Percentiles rank a stretch among this genome's conserved stretches.
phyloP scores from a whole-genome alignment of 805 yeast genomes.

The Hanseniaspora singularis region DNA sequence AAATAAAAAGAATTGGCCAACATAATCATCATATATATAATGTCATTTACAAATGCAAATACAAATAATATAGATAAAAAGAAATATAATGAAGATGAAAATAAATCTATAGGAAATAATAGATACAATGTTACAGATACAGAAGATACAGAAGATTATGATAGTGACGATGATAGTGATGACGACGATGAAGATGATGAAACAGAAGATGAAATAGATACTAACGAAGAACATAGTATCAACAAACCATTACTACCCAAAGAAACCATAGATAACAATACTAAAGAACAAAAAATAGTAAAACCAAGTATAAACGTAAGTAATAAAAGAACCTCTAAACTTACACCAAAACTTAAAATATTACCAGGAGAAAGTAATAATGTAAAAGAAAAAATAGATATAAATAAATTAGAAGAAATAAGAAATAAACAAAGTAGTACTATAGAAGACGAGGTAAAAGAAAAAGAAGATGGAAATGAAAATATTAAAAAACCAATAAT shows the following conservation, averaged over 20 bases:
- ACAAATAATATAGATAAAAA: too few relatives aligned
- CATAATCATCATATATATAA: too few relatives aligned
- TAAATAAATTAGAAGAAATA: slow-evolving; percentile 30
- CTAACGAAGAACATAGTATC: background rate
- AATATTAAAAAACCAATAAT: background rate
- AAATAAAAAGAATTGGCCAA: too few relatives aligned
- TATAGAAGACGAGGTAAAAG: too few relatives aligned
- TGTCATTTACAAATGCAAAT: too few relatives aligned
- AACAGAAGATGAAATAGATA: background rate
- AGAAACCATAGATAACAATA: background rate
- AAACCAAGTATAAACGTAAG: slow-evolving; percentile 33
- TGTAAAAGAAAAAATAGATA: background rate
- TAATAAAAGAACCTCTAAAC: slow-evolving; percentile 63
- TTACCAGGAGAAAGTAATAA: slow-evolving; percentile 33
- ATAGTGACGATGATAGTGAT: slow-evolving; percentile 7
- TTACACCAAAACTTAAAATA: slow-evolving; percentile 59
- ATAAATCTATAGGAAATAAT: background rate
- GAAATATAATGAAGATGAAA: too few relatives aligned
- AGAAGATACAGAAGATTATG: background rate
- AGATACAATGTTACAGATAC: background rate
- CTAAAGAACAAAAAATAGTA: slow-evolving; percentile 18
- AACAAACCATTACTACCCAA: background rate
- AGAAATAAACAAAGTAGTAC: slow-evolving; percentile 27
- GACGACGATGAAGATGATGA: slow-evolving; percentile 7
- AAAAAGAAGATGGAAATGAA: too few relatives aligned